Conservation (phyloP, 306 rosid species). For the Cicer judaicum region DNA sequence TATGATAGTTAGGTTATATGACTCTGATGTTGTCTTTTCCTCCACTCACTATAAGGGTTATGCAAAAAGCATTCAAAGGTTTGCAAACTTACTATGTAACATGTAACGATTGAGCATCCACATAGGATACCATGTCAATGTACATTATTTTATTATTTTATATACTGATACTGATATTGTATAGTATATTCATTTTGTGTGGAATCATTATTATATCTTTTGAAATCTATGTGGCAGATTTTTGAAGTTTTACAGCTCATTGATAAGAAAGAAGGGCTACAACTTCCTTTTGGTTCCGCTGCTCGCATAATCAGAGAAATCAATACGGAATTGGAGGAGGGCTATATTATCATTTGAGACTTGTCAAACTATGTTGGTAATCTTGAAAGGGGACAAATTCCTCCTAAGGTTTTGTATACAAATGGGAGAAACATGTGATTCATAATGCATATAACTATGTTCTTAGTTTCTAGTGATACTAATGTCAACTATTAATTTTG, state of each 20-base stretch:
- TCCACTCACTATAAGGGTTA: background rate
- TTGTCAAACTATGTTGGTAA: constrained; percentile 76
- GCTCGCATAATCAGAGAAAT: constrained; percentile 82
- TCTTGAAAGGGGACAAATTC: constrained; percentile 98
- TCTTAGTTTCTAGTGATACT: constrained; percentile 39
- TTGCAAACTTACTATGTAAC: background rate
- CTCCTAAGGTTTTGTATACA: constrained; percentile 80
- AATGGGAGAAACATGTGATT: constrained; percentile 38
- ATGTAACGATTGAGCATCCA: background rate
- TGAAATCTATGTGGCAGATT: constrained; percentile 57
- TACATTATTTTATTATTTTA: background rate
- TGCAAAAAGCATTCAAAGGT: constrained; percentile 8
- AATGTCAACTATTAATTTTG: constrained; percentile 43
- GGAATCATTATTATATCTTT: constrained; percentile 16
- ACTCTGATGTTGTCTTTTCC: background rate
- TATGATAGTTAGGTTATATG: background rate
- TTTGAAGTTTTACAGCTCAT: constrained; percentile 72
- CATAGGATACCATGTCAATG: background rate
- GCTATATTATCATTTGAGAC: constrained; percentile 88
- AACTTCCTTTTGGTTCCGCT: constrained; percentile 77
- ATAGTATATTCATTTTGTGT: constrained; percentile 11
- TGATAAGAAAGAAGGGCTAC: constrained; percentile 87
- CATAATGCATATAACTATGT: constrained; percentile 25
- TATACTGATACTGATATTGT: background rate
- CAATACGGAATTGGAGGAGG: constrained; percentile 81